phyloP scores from a whole-genome alignment of 78 protist genomes.

The Guillardia theta region DNA sequence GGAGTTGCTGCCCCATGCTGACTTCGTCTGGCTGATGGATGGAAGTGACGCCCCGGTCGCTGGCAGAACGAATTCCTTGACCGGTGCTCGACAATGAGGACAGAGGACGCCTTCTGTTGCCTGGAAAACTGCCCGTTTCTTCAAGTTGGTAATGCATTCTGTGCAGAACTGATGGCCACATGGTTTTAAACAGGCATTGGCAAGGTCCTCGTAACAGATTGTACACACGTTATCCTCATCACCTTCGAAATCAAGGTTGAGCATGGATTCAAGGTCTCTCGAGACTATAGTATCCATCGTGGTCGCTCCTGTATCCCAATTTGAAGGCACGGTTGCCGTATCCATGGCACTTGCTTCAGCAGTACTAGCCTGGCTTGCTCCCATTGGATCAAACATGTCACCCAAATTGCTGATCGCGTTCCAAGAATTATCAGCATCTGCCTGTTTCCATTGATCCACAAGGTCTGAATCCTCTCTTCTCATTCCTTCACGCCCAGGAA shows the following conservation, averaged over 20 bases:
- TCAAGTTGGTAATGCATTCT: background rate
- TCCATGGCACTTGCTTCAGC: too few relatives aligned
- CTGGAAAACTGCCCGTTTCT: background rate
- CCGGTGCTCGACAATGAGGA: background rate
- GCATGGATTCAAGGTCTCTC: constrained; percentile 8
- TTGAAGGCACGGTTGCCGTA: too few relatives aligned
- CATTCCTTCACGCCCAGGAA: too few relatives aligned
- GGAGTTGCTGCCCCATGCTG: background rate
- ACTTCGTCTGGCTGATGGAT: background rate
- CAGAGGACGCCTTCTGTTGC: background rate
- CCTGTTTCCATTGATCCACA: background rate
- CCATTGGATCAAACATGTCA: background rate
- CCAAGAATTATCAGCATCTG: background rate
- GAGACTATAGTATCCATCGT: too few relatives aligned
- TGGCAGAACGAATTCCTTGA: background rate
- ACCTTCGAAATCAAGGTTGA: background rate
- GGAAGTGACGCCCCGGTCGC: background rate
- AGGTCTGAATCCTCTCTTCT: too few relatives aligned
- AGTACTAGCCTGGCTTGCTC: background rate
- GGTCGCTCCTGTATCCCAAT: too few relatives aligned
- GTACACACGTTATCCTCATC: background rate
- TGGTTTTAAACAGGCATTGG: background rate
- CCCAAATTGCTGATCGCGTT: background rate
- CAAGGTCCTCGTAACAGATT: background rate
- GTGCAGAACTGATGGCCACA: background rate